Evolutionary conservation across 2,329 filamentous ascomycete genomes (phyloP).

Genomic region (Pestalotiopsis sp.): DNA sequence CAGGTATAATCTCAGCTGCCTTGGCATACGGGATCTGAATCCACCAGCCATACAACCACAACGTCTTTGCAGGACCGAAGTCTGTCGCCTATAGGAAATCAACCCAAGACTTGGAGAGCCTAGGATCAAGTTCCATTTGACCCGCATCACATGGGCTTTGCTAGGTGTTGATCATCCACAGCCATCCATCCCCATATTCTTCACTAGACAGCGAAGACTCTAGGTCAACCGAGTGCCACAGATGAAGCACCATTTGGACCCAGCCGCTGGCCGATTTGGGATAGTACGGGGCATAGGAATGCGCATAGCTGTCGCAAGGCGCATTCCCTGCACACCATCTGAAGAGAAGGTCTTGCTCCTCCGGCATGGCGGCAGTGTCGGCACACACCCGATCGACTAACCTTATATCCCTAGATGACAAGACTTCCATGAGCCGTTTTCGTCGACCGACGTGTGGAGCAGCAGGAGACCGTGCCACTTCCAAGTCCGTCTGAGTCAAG

Average conservation of each 20-base stretch:
- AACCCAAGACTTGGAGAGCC: too few species aligned
- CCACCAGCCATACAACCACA: not conserved
- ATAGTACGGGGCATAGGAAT: too few species aligned
- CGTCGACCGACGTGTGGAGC: not conserved
- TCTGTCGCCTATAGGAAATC: not conserved
- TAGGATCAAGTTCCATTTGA: too few species aligned
- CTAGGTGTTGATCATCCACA: too few species aligned
- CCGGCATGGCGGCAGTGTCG: not conserved
- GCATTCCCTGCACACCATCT: too few species aligned
- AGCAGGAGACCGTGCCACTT: not conserved
- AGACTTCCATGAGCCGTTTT: not conserved
- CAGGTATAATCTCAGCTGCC: not conserved
- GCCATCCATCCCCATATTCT: too few species aligned
- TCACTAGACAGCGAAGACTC: too few species aligned
- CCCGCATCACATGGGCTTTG: too few species aligned
- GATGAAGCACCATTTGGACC: too few species aligned
- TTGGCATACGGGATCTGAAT: not conserved
- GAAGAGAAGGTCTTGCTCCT: not conserved
- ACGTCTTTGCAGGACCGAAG: not conserved
- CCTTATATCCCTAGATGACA: not conserved
- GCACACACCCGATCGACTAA: not conserved
- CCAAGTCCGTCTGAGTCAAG: not conserved
- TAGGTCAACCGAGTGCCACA: too few species aligned
- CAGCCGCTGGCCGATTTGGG: too few species aligned
- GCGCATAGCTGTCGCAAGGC: too few species aligned